A percentile compares a stretch with the other conserved stretches of the same genome.
Evolutionary conservation across 495 filamentous ascomycete species (phyloP).

Genomic region (Aspergillus nidulans): DNA sequence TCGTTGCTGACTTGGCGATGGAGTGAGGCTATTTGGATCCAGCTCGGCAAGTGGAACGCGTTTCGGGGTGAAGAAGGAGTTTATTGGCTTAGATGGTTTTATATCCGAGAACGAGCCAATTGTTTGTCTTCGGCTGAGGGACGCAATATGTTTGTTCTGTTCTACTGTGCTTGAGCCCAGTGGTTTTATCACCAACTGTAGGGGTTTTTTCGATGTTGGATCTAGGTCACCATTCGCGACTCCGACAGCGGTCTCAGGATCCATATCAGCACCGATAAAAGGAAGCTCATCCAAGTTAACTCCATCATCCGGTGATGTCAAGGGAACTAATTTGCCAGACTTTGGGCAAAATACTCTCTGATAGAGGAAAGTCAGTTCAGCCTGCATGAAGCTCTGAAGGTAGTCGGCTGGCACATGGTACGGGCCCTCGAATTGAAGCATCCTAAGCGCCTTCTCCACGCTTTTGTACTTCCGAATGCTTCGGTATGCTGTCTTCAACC

Average conservation of each 20-base stretch:
- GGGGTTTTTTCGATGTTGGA: slow-evolving; percentile 77
- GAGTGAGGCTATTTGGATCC: slow-evolving; percentile 78
- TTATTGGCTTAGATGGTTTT: slow-evolving; percentile 65
- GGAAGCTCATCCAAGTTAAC: slow-evolving; percentile 62
- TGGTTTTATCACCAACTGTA: slow-evolving; percentile 39
- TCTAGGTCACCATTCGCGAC: slow-evolving; percentile 84
- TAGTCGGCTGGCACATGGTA: slow-evolving; percentile 75
- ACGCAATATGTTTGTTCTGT: slow-evolving; percentile 27
- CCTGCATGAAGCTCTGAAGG: slow-evolving; percentile 69
- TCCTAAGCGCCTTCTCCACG: slow-evolving; percentile 74
- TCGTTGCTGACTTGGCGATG: slow-evolving; percentile 62
- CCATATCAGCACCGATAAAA: slow-evolving; percentile 73
- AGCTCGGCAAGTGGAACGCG: slow-evolving; percentile 80
- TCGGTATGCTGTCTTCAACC: slow-evolving; percentile 88
- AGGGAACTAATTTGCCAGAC: slow-evolving; percentile 62
- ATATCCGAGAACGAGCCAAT: slow-evolving; percentile 46
- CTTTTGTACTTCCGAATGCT: slow-evolving; percentile 85
- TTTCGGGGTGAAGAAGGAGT: slow-evolving; percentile 70
- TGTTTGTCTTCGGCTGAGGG: slow-evolving; percentile 37
- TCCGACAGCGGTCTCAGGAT: slow-evolving; percentile 61
- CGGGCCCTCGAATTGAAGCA: slow-evolving; percentile 82
- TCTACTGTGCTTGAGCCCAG: slow-evolving; percentile 20
- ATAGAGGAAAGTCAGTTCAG: slow-evolving; percentile 88
- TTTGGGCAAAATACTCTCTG: slow-evolving; percentile 90
- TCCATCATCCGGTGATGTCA: slow-evolving; percentile 58